phyloP scores from a whole-genome alignment of 768 basidiomycete species.

The Suillus weaverae region DNA sequence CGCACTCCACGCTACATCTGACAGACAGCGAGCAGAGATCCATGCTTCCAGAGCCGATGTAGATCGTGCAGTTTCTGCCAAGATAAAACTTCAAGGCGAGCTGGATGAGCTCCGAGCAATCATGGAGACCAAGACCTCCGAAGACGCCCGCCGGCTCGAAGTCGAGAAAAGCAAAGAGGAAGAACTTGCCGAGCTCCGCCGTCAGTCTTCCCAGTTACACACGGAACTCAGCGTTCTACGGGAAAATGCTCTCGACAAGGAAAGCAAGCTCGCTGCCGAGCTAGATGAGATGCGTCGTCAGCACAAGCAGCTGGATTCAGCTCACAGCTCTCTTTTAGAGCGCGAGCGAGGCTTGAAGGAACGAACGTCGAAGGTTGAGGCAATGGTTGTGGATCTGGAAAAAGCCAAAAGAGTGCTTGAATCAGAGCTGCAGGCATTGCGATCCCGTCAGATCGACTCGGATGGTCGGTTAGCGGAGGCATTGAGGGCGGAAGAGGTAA shows the following conservation, averaged over 20 bases:
- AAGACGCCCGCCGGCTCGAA: conserved; percentile 81
- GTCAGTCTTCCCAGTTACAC: conserved; percentile 59
- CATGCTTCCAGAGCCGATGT: conserved; percentile 55
- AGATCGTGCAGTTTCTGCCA: conserved; percentile 45
- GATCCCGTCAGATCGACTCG: conserved; percentile 64
- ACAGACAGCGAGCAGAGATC: conserved; percentile 62
- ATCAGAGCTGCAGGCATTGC: conserved; percentile 71
- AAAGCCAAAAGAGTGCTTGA: conserved; percentile 67
- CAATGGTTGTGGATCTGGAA: conserved; percentile 56
- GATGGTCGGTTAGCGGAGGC: conserved; percentile 65
- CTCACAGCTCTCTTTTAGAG: conserved; percentile 64
- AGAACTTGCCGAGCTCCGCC: conserved; percentile 74
- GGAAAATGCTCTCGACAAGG: conserved; percentile 56
- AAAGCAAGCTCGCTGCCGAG: conserved; percentile 76
- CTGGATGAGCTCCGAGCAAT: conserved; percentile 83
- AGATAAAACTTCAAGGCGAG: conserved; percentile 72
- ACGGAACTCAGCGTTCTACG: conserved; percentile 68
- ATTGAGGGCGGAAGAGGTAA: conserved; percentile 72
- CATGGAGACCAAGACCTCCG: conserved; percentile 81
- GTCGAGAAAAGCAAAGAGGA: conserved; percentile 86
- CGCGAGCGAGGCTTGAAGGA: conserved; percentile 55
- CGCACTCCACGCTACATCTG: conserved; percentile 70
- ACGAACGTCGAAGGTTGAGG: conserved; percentile 49
- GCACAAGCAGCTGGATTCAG: conserved; percentile 55
- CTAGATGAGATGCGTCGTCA: conserved; percentile 65